These are phyloP conservation scores for Pythium rhizo-oryzae DNA, from an alignment of 352 stramenopile species.

Conservation along the genomic window DNA sequence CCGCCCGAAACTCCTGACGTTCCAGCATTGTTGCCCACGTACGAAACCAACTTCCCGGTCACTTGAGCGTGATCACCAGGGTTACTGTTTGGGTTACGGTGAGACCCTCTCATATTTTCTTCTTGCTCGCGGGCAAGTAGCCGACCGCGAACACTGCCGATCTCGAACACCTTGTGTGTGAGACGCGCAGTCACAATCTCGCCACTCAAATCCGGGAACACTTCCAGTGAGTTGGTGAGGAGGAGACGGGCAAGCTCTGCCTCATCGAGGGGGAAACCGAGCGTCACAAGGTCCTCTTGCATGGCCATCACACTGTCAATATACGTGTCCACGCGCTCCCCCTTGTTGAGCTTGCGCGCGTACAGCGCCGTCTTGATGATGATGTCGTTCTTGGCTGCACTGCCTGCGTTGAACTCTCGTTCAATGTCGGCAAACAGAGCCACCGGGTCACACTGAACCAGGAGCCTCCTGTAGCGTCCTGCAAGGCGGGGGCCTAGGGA, in stretches of 20 bases:
- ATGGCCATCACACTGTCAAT: neutral
- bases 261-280: neutral
- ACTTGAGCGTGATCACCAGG: neutral
- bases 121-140: neutral
- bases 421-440: neutral
- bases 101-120: neutral
- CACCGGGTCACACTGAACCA: neutral
- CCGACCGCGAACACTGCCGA: neutral
- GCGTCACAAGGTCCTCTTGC: neutral
- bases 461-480: neutral
- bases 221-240: neutral
- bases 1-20: neutral
- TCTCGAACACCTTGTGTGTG: neutral
- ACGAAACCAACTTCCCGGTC: neutral
- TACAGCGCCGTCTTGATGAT: neutral
- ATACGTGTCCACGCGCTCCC: neutral
- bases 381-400: neutral
- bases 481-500: neutral
- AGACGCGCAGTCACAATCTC: neutral
- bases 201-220: neutral
- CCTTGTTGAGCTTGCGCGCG: neutral
- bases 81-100: neutral
- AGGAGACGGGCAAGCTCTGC: neutral
- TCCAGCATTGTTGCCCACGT: neutral
- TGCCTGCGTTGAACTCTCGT: neutral